These are phyloP conservation scores for Penicillium sp. DNA, from an alignment of 2,329 filamentous ascomycete genomes.

Conservation along the genomic window DNA sequence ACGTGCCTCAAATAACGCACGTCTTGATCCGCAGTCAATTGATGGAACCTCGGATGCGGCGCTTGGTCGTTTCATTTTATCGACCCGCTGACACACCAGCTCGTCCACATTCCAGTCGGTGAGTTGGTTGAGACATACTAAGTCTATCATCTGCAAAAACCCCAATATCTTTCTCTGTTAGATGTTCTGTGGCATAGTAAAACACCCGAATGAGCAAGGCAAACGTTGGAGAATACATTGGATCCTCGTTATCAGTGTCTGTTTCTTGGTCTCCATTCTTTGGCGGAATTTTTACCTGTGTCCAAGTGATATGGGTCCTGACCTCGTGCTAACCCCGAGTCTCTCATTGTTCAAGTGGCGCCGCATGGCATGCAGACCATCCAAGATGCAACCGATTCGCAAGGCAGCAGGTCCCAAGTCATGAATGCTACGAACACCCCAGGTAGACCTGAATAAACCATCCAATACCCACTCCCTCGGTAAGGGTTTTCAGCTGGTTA, in stretches of 20 bases:
- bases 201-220: not conserved
- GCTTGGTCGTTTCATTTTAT: not conserved
- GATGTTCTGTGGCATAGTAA: not conserved
- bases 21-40: not conserved
- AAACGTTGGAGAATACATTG: not conserved
- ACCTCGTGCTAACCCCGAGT: not conserved
- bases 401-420: not conserved
- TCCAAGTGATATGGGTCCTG: not conserved
- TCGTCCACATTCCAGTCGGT: not conserved
- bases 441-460: not conserved
- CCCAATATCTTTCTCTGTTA: not conserved
- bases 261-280: not conserved
- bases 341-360: not conserved
- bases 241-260: not conserved
- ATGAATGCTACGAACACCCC: not conserved
- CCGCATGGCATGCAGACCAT: not conserved
- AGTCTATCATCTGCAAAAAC: not conserved
- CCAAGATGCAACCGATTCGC: not conserved
- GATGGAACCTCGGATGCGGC: not conserved
- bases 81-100: not conserved
- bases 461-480: not conserved
- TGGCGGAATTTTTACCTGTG: not conserved
- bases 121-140: not conserved
- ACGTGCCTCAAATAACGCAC: not conserved
- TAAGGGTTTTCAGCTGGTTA: not conserved